Evolutionary conservation across 345 rosid species (phyloP).

Genomic region (Lumnitzera littorea): DNA sequence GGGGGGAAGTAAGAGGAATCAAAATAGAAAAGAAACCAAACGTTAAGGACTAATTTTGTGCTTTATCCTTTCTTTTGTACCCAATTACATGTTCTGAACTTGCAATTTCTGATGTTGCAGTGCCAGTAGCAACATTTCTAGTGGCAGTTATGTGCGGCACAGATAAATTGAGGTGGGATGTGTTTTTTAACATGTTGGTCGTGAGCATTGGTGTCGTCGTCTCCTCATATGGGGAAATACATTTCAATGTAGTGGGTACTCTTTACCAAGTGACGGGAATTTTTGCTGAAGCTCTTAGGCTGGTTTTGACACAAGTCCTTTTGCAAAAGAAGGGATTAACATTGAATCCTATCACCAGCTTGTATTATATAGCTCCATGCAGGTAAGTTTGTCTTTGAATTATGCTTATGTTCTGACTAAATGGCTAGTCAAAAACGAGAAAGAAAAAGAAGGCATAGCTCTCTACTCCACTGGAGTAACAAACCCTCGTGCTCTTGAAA

Average conservation of each 20-base stretch:
- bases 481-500: too few species aligned
- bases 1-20: too few species aligned
- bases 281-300: constrained; percentile 93
- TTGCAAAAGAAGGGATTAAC: constrained; percentile 90
- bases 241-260: constrained; percentile 88
- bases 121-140: constrained; percentile 91
- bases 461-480: too few species aligned
- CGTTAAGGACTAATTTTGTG: too few species aligned
- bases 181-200: constrained; percentile 88
- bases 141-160: constrained; percentile 90
- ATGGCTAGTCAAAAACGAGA: too few species aligned
- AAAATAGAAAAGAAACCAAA: too few species aligned
- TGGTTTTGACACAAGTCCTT: constrained; percentile 94
- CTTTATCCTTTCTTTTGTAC: too few species aligned
- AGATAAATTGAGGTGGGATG: constrained; percentile 85
- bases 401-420: too few species aligned
- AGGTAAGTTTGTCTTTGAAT: constrained; percentile 36
- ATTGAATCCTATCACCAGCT: constrained; percentile 86
- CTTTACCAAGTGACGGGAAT: constrained; percentile 93
- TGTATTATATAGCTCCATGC: constrained; percentile 97
- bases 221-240: constrained; percentile 94
- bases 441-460: too few species aligned
- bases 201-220: constrained; percentile 93
- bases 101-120: constrained; percentile 35
- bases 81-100: background rate